Percentiles rank a stretch among this genome's conserved stretches.
Evolutionary conservation across 306 rosid genomes (phyloP).

Genomic region (Notholithocarpus densiflorus): DNA sequence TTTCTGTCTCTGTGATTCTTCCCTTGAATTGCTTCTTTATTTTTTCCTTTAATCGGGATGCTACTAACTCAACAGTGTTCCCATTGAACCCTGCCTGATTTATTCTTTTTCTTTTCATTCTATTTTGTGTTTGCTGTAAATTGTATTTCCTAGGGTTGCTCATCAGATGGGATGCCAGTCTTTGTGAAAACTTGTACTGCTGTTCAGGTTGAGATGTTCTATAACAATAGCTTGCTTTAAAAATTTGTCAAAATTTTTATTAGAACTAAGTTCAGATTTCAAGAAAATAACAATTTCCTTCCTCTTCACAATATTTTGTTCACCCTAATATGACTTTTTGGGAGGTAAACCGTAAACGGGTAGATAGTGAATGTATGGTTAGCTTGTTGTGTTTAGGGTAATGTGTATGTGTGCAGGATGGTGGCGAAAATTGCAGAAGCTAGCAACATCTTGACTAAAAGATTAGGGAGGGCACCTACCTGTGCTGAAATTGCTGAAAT

Average conservation of each 20-base stretch:
- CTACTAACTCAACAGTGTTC: neutral
- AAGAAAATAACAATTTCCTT: neutral
- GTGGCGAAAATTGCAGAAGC: slow-evolving; percentile 61
- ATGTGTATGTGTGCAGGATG: slow-evolving; percentile 42
- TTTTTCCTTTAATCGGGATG: neutral
- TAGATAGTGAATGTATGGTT: slow-evolving; percentile 65
- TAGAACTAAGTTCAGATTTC: neutral
- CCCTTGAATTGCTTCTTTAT: neutral
- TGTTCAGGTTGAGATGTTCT: neutral
- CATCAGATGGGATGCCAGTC: neutral
- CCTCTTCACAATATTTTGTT: neutral
- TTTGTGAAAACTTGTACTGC: neutral
- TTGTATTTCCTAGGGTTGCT: neutral
- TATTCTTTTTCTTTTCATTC: neutral
- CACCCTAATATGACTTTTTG: neutral
- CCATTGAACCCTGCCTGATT: neutral
- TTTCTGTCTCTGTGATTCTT: neutral
- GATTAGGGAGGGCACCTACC: slow-evolving; percentile 47
- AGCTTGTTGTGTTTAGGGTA: slow-evolving; percentile 65
- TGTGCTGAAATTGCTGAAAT: slow-evolving; percentile 46
- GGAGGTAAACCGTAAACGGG: slow-evolving; percentile 31
- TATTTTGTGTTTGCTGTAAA: neutral
- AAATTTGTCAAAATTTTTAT: neutral
- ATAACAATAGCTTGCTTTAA: neutral
- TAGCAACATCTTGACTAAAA: slow-evolving; percentile 42